phyloP scores from a whole-genome alignment of 1,284 basidiomycete species.

The Mycena sp. region DNA sequence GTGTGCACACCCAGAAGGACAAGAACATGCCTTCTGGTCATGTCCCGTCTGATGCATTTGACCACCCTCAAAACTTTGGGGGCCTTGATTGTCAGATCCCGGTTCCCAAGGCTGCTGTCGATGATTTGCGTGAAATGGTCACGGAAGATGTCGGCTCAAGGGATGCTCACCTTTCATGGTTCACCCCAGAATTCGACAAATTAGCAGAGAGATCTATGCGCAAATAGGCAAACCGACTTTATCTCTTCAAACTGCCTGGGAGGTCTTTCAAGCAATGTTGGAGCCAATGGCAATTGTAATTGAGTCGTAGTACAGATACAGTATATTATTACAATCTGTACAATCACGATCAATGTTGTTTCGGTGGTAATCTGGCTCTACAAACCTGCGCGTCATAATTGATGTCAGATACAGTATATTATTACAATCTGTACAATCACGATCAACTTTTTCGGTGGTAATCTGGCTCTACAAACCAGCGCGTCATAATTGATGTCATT shows the following conservation, averaged over 20 bases:
- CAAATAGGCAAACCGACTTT: not conserved
- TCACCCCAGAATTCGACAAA: not conserved
- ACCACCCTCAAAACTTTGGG: not conserved
- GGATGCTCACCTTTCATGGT: not conserved
- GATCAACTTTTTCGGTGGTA: no score
- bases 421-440: no score
- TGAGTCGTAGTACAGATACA: not conserved
- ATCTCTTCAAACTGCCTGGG: constrained; percentile 2
- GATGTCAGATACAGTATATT: no score
- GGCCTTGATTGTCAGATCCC: not conserved
- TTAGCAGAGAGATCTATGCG: not conserved
- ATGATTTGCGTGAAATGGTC: not conserved
- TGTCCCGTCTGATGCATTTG: not conserved
- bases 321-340: no score
- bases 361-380: no score
- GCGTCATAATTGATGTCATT: no score
- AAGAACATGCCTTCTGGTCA: constrained; percentile 15
- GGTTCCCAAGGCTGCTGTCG: not conserved
- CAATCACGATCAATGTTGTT: no score
- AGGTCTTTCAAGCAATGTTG: not conserved
- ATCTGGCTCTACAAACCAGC: no score
- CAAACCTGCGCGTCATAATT: no score
- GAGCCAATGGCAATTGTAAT: not conserved
- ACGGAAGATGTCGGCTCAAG: not conserved
- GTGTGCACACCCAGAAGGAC: constrained; percentile 1